phyloP scores from a whole-genome alignment of 1,284 basidiomycete species.

The Microbotryomycetes sp. region DNA sequence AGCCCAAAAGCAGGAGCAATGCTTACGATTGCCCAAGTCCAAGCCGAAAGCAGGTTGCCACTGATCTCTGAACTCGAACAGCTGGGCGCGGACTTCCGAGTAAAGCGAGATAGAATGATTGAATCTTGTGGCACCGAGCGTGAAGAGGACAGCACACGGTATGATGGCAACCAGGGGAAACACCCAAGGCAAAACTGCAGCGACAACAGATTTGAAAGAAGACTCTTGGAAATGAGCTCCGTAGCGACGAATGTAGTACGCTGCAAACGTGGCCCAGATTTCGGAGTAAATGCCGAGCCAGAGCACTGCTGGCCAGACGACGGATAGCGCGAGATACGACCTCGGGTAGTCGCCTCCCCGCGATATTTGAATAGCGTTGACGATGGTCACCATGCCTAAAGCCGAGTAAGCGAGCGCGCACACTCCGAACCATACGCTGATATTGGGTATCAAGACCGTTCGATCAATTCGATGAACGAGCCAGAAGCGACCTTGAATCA shows the following conservation, averaged over 20 bases:
- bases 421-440: neutral
- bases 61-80: neutral
- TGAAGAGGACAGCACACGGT: conserved; percentile 5
- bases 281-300: conserved; percentile 13
- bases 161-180: conserved; percentile 4
- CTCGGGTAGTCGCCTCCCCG: neutral
- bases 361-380: neutral
- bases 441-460: conserved; percentile 14
- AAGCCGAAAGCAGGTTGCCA: neutral
- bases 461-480: conserved; percentile 13
- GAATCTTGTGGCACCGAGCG: neutral
- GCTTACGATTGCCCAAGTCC: conserved; percentile 7
- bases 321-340: neutral
- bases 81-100: neutral
- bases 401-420: conserved; percentile 8
- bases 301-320: conserved; percentile 2
- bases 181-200: conserved; percentile 1
- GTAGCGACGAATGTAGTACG: conserved; percentile 10
- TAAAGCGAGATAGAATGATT: neutral
- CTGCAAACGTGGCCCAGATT: conserved; percentile 6
- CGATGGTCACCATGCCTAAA: conserved; percentile 8
- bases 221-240: conserved; percentile 7
- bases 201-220: neutral
- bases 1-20: no score
- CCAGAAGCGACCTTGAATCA: conserved; percentile 14